Conservation (phyloP, 2,329 filamentous ascomycete genomes). For the Chaetomium olivaceum region DNA sequence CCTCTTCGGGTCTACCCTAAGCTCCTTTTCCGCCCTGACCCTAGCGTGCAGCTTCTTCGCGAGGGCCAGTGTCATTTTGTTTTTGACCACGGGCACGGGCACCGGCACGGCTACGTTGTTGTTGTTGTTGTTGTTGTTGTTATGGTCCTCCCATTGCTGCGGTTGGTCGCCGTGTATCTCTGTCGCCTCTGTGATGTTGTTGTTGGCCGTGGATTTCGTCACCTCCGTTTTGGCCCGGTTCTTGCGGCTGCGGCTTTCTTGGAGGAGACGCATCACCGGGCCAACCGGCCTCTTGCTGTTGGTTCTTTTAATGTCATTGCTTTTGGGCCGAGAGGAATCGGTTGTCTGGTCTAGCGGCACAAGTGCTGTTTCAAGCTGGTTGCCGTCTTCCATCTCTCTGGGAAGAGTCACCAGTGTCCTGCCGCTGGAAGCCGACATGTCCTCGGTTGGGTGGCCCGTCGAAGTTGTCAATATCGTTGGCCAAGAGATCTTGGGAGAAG, state of each 20-base stretch:
- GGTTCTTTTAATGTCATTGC: neutral
- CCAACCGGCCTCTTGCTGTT: constrained; percentile 3
- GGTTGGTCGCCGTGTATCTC: neutral
- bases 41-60: constrained; percentile 26
- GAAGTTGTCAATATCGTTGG: constrained; percentile 26
- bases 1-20: constrained; percentile 26
- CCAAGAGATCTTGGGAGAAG: constrained; percentile 24
- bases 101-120: no score
- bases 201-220: neutral
- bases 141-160: neutral
- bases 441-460: constrained; percentile 22
- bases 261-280: constrained; percentile 22
- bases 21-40: constrained; percentile 30
- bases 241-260: constrained; percentile 19
- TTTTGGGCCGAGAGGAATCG: neutral
- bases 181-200: neutral
- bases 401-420: constrained; percentile 14
- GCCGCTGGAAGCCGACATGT: constrained; percentile 17
- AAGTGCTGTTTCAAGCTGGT: neutral
- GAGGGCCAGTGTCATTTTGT: constrained; percentile 1
- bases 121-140: no score
- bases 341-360: neutral
- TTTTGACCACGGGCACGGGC: neutral
- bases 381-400: constrained; percentile 7
- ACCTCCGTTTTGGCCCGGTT: constrained; percentile 7